These are phyloP conservation scores for Gremmenia infestans DNA, from an alignment of 2,329 filamentous ascomycete genomes.

Conservation along the genomic window DNA sequence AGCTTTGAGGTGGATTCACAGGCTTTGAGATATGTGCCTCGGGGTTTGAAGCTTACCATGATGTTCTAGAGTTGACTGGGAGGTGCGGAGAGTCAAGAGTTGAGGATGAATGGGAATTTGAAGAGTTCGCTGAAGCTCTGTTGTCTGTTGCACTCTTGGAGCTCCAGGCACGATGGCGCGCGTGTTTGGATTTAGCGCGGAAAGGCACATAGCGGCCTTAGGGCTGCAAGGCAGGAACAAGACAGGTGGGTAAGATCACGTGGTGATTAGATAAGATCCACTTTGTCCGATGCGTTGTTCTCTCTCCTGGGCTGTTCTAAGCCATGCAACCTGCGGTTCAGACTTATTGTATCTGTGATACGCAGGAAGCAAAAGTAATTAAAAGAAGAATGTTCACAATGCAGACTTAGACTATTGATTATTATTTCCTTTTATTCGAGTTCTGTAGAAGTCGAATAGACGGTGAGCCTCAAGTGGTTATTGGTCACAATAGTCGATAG, in stretches of 20 bases:
- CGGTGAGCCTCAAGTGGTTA: slow-evolving; percentile 9
- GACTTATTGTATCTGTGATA: too few relatives aligned
- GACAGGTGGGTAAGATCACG: not conserved
- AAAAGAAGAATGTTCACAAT: too few relatives aligned
- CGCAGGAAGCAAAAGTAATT: too few relatives aligned
- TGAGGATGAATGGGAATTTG: slow-evolving; percentile 9
- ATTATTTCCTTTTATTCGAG: too few relatives aligned
- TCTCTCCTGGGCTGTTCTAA: not conserved
- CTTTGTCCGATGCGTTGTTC: not conserved
- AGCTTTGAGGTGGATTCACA: slow-evolving; percentile 10
- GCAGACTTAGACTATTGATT: too few relatives aligned
- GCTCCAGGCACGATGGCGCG: slow-evolving; percentile 29
- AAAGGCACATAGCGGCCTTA: not conserved
- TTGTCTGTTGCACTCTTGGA: slow-evolving; percentile 16
- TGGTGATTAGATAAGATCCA: not conserved
- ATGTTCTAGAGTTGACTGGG: slow-evolving; percentile 14
- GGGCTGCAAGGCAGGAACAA: not conserved
- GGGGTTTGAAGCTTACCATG: slow-evolving; percentile 29
- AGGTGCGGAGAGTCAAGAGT: slow-evolving; percentile 6
- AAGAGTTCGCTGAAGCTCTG: slow-evolving; percentile 21
- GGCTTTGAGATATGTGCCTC: not conserved
- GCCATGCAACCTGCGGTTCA: too few relatives aligned
- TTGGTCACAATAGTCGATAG: not conserved
- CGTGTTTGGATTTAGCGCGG: slow-evolving; percentile 22
- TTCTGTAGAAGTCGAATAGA: not conserved